Evolutionary conservation across 495 filamentous ascomycete species (phyloP), one percentile per base, ranked within the genome.

Genomic region (Sabuloglossum arenarium): DNA sequence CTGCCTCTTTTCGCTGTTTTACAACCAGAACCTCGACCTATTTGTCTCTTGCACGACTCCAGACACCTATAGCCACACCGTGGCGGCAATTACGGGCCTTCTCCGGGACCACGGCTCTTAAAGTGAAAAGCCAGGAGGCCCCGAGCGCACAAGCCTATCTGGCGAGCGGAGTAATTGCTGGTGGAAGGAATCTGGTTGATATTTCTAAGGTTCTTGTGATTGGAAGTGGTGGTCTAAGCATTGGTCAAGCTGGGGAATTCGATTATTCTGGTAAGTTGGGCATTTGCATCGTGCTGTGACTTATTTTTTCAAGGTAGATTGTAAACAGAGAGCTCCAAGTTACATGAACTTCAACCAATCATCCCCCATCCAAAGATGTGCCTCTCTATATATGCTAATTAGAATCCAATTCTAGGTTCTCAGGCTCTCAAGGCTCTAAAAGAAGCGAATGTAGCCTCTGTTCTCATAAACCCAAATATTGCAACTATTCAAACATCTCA

Each of bases 201-300:
- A 91, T 98, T 56, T 94, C 89, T 74, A 98, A 97, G 74, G 91
- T 97, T n/a, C 74, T 98, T 53, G 86, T 98, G 55, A 86, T 98
- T 65, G 91, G 91, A 39, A 87, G 82, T 70, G 91, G 91, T 69
- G 91, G 91, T 69, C 77, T 98, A 59, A 90, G 88, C 66, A 98
- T 98, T 74, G 91, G 91, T 58, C 91, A 98, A 70, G 91, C 91
- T 57, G 91, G 91, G 70, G 91, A 98, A 70, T 98, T 98, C 65
- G 91, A 98, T 68, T 98, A 98, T 70, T 97, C 93, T 60, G 91
- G 89, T 78, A 79, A 70, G 71, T 71, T 19, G 1, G 11, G n/a
- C n/a, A n/a, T n/a, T n/a, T n/a, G n/a, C n/a, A 11, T 4, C 11
- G 30, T 32, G 30, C 5, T 4, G 11, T 11, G 30, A 32, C 30